Base-by-base conservation (phyloP, 768 basidiomycete species). In the Tremella fuciformis region DNA sequence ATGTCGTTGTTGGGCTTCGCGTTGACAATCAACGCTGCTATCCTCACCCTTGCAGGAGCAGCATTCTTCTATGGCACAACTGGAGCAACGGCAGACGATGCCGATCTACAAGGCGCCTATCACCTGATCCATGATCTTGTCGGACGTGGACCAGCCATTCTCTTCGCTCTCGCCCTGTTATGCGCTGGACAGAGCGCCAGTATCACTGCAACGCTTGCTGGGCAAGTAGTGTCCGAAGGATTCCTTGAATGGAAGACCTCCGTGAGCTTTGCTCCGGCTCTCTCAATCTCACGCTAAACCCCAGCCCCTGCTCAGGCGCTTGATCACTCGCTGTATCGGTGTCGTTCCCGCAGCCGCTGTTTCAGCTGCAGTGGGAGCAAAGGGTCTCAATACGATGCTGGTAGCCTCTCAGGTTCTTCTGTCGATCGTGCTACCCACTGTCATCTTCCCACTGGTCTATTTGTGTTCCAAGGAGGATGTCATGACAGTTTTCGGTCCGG, bases 161-260 rank as follows among this genome's bases (percentile, higher is more conserved):
- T 96, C 40, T 97, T 96, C 67, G 92, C 93, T 1, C 71, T 97
- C 41, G 89, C 89, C 1, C 79, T 97, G 13, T 82, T 97, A 13
- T 84, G 86, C 34, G 81, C 90, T 1, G 92, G 93, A 1, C 91
- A 96, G 81, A 88, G 88, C 63, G 88, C 93, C 0, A 88, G 87
- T 8, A 83, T 96, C 50, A 87, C 94, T 2, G 91, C 89, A 9
- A 96, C 91, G 0, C 82, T 94, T 13, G 87, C 89, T 0, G 91
- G 91, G 0, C 92, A 96, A 76, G 86, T 89, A 19, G 86, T 97
- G 39, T 86, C 85, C 0, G 91, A 96, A 76, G 91, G 92, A 0
- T 91, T 92, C 76, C 81, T 94, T 54, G 84, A 83, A 53, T 94
- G 91, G 91, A 82, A 84, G 47, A 83, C 90, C 37, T 88, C 88